Evolutionary conservation across 2,329 filamentous ascomycete genomes (phyloP).

Genomic region (Ophiostoma ulmi): DNA sequence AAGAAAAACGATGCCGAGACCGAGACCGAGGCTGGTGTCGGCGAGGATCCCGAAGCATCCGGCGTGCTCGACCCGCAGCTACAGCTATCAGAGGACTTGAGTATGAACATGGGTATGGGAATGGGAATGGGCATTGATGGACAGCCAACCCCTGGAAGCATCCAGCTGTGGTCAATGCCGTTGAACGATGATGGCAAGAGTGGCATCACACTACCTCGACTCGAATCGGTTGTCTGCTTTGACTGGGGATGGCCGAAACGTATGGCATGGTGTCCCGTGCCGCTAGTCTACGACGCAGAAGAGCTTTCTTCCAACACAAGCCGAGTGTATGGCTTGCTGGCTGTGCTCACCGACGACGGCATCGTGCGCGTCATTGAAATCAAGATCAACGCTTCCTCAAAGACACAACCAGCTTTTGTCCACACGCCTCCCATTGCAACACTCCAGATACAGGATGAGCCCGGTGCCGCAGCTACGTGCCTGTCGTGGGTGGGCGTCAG

Average conservation of each 20-base stretch:
- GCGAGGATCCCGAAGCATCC: too few relatives aligned
- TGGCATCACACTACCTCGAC: not conserved
- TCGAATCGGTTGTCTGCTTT: conserved; percentile 44
- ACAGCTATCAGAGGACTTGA: not conserved
- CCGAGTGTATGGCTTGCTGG: conserved; percentile 42
- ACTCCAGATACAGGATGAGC: conserved; percentile 44
- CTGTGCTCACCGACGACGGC: conserved; percentile 49
- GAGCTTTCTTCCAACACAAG: conserved; percentile 24
- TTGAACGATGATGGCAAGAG: conserved; percentile 33
- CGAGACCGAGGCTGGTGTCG: conserved; percentile 20
- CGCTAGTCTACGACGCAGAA: conserved; percentile 31
- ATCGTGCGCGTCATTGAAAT: conserved; percentile 46
- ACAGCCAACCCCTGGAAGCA: conserved; percentile 38
- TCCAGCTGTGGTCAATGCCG: conserved; percentile 51
- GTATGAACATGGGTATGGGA: not conserved
- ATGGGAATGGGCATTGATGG: not conserved
- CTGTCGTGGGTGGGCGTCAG: conserved; percentile 54
- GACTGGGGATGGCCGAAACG: conserved; percentile 48
- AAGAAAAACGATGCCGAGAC: conserved; percentile 43
- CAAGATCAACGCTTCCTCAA: conserved; percentile 33
- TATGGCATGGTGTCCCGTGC: conserved; percentile 51
- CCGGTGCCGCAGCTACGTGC: conserved; percentile 46
- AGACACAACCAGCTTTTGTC: conserved; percentile 24
- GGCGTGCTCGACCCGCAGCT: conserved; percentile 6
- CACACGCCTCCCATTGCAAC: conserved; percentile 42